These are phyloP conservation scores for Vitis rotundifolia DNA, from an alignment of 164 flowering plant species.

Conservation along the genomic window DNA sequence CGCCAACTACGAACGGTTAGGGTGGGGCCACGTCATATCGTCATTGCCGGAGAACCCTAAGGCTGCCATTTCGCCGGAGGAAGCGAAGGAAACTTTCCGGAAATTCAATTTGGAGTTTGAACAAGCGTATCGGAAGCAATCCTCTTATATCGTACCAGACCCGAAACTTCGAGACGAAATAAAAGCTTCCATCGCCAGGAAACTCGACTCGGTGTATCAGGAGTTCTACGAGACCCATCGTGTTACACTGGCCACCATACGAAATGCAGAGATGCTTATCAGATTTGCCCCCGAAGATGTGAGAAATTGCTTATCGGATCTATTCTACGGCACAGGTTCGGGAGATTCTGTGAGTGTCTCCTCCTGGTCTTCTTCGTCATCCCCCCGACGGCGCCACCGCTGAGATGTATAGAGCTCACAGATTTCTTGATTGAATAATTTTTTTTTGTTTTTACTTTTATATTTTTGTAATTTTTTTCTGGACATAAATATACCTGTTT, in stretches of 20 bases:
- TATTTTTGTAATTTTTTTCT: too few relatives aligned
- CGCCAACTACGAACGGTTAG: conserved; percentile 46
- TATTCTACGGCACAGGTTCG: conserved; percentile 26
- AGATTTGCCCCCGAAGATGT: conserved; percentile 55
- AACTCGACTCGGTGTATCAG: conserved; percentile 39
- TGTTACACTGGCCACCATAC: conserved; percentile 13
- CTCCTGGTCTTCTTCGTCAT: conserved; percentile 19
- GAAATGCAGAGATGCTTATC: conserved; percentile 14
- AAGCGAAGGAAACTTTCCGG: conserved; percentile 33
- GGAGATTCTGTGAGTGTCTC: conserved; percentile 6
- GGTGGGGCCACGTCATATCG: conserved; percentile 50
- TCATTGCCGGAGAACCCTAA: conserved; percentile 39
- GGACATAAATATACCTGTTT: too few relatives aligned
- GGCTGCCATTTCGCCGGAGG: conserved; percentile 24
- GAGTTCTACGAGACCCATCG: conserved; percentile 30
- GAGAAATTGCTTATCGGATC: conserved; percentile 44
- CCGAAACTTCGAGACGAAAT: conserved; percentile 53
- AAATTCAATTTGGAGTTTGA: conserved; percentile 52
- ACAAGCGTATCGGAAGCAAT: conserved; percentile 41
- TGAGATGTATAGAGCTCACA: too few relatives aligned
- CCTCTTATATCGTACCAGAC: conserved; percentile 42
- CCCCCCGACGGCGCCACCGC: conserved; percentile 16
- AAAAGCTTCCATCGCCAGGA: conserved; percentile 38
- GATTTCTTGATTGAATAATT: background rate
- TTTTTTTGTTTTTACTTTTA: too few relatives aligned